Evolutionary conservation across 1,284 basidiomycete genomes (phyloP).

Genomic region (Tilletia walkeri): DNA sequence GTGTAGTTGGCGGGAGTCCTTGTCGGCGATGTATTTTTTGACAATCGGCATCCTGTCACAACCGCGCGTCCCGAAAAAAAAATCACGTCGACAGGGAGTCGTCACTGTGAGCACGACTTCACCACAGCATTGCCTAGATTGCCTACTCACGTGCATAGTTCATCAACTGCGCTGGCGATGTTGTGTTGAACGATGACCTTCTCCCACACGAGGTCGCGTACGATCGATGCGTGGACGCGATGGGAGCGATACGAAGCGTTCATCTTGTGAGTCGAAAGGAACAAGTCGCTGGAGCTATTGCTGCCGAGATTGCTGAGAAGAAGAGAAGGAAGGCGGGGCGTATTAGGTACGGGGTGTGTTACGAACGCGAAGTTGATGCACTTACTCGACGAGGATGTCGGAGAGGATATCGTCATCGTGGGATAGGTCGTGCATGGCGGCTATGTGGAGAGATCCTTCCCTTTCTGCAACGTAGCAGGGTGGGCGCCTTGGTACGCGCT

Average conservation of each 20-base stretch:
- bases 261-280: constrained; percentile 55
- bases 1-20: constrained; percentile 40
- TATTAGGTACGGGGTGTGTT: background rate
- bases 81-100: background rate
- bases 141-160: constrained; percentile 36
- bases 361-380: background rate
- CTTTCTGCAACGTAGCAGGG: too few species aligned
- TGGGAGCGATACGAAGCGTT: constrained; percentile 49
- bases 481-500: too few species aligned
- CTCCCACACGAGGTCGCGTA: constrained; percentile 43
- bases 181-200: constrained; percentile 46
- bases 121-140: background rate
- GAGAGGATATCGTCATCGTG: constrained; percentile 54
- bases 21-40: constrained; percentile 41
- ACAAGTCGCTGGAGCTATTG: constrained; percentile 32
- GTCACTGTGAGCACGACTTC: too few species aligned
- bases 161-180: constrained; percentile 41
- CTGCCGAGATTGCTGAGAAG: constrained; percentile 47
- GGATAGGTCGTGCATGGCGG: constrained; percentile 48
- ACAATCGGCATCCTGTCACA: constrained; percentile 41
- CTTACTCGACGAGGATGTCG: constrained; percentile 52
- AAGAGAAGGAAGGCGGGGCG: background rate
- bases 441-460: too few species aligned
- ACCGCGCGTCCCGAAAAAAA: background rate
- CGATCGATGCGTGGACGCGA: constrained; percentile 45